Base-by-base conservation (phyloP, 1,284 basidiomycete genomes). In the Leucoagaricus sp. region DNA sequence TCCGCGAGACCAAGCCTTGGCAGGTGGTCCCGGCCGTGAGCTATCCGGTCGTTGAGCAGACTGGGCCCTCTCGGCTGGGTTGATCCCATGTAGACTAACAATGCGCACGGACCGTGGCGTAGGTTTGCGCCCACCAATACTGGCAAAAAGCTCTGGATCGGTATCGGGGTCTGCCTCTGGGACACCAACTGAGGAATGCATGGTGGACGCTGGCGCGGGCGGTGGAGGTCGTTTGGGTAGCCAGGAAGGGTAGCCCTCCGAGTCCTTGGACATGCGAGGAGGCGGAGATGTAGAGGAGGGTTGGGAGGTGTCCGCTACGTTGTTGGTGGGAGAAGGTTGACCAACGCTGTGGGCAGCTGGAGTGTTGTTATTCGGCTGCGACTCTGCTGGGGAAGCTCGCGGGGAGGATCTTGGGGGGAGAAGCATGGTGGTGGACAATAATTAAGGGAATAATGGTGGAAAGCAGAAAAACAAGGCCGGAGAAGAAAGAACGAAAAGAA, bases 191-290 rank as follows among this genome's bases (percentile, higher is more conserved):
- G 78, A 74, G 21, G 80, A 81, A 55, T 85, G 83, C 58, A 86
- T 72, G 3, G 87, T 89, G 9, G 86, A 89, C 3, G 80, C 81
- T 3, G 89, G 90, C 12, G 82, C 83, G 1, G 89, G 89, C 1
- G 82, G 87, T 19, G 84, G 84, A 4, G 90, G 89, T n/a, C 89
- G 80, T 59, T 76, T 83, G 12, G 89, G 89, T 3, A 92, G 83
- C 89, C 90, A 92, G 26, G 86, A 85, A 3, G 89, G 89, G 65
- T 92, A 92, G 23, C 84, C 84, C 63, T 89, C 87, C 8, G 84
- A 86, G 58, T 78, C 75, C 64, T 75, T 75, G 36, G 63, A 68
- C 64, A 60, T 70, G 67, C 33, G 72, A 70, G 54, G 53, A 17
- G 53, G 46, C 3, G 59, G 49, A 19, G 49, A 47, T 15, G 29